Evolutionary conservation across 1,139 yeast genomes (phyloP).

Genomic region (Candida tetrigidarum): DNA sequence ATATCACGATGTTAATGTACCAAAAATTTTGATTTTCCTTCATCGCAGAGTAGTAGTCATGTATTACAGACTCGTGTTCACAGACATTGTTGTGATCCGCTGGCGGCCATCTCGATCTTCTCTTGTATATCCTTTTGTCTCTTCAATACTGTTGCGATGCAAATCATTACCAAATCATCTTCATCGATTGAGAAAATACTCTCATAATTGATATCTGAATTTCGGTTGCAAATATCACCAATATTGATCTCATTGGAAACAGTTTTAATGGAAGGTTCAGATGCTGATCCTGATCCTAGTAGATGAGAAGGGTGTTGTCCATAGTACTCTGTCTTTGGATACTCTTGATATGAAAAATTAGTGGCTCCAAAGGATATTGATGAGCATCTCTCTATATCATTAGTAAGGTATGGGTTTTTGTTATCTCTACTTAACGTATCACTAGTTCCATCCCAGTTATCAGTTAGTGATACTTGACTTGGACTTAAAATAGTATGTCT

Average conservation of each 20-base stretch:
- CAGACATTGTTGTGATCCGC: background rate
- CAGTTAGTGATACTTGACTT: slow-evolving; percentile 16
- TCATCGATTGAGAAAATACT: slow-evolving; percentile 15
- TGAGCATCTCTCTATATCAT: slow-evolving; percentile 8
- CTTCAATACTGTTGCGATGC: slow-evolving; percentile 19
- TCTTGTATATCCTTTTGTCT: slow-evolving; percentile 22
- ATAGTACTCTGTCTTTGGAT: slow-evolving; percentile 16
- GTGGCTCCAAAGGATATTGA: background rate
- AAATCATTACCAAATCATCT: slow-evolving; percentile 19
- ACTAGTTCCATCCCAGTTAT: slow-evolving; percentile 18
- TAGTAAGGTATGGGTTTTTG: slow-evolving; percentile 13
- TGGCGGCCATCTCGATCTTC: background rate
- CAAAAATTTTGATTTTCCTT: no score
- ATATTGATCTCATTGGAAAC: slow-evolving; percentile 17
- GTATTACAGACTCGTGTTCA: no score
- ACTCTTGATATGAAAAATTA: background rate
- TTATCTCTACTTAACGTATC: slow-evolving; percentile 13
- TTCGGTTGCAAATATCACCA: slow-evolving; percentile 10
- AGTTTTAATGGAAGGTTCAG: slow-evolving; percentile 11
- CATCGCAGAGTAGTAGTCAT: no score
- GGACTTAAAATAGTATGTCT: slow-evolving; percentile 12
- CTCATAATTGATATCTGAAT: slow-evolving; percentile 13
- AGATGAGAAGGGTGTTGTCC: slow-evolving; percentile 10
- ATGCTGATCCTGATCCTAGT: slow-evolving; percentile 15
- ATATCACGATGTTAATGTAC: no score